Conservation (phyloP, 768 basidiomycete genomes). For the Butyriboletus loyo region DNA sequence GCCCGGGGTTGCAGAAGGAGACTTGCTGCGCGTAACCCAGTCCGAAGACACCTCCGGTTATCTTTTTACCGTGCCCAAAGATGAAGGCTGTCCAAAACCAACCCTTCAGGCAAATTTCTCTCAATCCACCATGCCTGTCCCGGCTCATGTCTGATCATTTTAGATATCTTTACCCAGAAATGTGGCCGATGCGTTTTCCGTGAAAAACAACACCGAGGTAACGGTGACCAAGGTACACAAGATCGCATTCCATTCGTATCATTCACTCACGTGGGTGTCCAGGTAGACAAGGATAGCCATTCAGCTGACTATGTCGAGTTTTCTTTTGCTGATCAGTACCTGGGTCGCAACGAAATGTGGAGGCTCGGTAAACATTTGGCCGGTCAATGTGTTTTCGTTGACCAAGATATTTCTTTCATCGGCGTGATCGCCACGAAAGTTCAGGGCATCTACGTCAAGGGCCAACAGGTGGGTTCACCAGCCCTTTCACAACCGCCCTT, state of each 20-base stretch:
- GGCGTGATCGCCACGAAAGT: conserved; percentile 83
- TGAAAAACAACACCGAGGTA: conserved; percentile 74
- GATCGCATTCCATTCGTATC: background rate
- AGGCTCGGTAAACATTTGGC: conserved; percentile 78
- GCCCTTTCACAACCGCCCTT: background rate
- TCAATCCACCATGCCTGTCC: background rate
- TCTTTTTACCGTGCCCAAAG: conserved; percentile 66
- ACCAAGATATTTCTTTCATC: conserved; percentile 84
- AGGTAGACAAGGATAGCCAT: conserved; percentile 67
- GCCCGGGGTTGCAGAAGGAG: conserved; percentile 78
- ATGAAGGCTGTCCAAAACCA: conserved; percentile 57
- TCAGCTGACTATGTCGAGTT: conserved; percentile 83
- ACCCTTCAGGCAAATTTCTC: conserved; percentile 55
- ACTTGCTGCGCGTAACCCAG: conserved; percentile 58
- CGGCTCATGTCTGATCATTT: background rate
- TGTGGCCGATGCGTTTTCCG: conserved; percentile 65
- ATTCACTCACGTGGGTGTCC: conserved; percentile 9
- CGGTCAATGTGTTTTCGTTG: conserved; percentile 75
- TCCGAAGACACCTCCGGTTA: conserved; percentile 43
- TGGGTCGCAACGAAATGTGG: conserved; percentile 98
- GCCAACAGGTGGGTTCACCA: conserved; percentile 50
- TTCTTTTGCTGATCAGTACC: conserved; percentile 91
- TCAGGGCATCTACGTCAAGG: conserved; percentile 68
- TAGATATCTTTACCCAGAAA: conserved; percentile 76
- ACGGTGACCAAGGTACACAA: conserved; percentile 59